phyloP scores from a whole-genome alignment of 768 basidiomycete species.

The Phylloporus sp. region DNA sequence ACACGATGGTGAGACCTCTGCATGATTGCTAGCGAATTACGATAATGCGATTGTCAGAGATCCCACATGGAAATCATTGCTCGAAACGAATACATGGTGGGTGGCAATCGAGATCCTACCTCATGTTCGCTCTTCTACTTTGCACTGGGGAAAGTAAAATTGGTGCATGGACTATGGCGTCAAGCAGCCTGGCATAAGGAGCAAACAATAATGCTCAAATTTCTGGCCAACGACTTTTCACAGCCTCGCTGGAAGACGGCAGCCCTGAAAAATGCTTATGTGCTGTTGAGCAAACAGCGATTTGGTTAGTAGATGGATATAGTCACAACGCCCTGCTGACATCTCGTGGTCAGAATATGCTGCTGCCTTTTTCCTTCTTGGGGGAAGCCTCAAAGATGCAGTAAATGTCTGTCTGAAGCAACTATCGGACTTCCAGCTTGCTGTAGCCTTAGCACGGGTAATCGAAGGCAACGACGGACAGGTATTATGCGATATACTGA shows the following conservation, averaged over 20 bases:
- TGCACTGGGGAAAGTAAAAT: conserved; percentile 85
- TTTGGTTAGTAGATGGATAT: conserved; percentile 60
- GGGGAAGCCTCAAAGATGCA: conserved; percentile 84
- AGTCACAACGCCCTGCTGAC: conserved; percentile 2
- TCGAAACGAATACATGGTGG: conserved; percentile 87
- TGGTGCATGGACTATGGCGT: conserved; percentile 94
- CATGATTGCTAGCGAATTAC: background rate
- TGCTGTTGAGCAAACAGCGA: conserved; percentile 83
- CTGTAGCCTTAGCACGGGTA: conserved; percentile 79
- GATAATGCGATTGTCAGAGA: conserved; percentile 44
- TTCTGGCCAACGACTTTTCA: conserved; percentile 86
- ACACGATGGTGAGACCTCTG: conserved; percentile 62
- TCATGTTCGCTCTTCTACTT: conserved; percentile 91
- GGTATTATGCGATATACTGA: conserved; percentile 65
- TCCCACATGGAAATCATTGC: conserved; percentile 84
- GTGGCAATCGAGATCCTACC: conserved; percentile 84
- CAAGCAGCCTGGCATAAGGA: conserved; percentile 94
- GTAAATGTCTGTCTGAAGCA: conserved; percentile 88
- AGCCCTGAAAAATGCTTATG: conserved; percentile 95
- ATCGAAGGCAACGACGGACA: conserved; percentile 84
- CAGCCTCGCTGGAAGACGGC: conserved; percentile 85
- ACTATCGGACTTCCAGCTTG: conserved; percentile 86
- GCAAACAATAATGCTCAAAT: conserved; percentile 84
- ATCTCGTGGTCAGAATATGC: conserved; percentile 72
- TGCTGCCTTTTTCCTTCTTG: conserved; percentile 96